Percentiles rank a stretch among this genome's conserved stretches.
phyloP scores from a whole-genome alignment of 2,329 filamentous ascomycete species.

The Calonectria pteridis region DNA sequence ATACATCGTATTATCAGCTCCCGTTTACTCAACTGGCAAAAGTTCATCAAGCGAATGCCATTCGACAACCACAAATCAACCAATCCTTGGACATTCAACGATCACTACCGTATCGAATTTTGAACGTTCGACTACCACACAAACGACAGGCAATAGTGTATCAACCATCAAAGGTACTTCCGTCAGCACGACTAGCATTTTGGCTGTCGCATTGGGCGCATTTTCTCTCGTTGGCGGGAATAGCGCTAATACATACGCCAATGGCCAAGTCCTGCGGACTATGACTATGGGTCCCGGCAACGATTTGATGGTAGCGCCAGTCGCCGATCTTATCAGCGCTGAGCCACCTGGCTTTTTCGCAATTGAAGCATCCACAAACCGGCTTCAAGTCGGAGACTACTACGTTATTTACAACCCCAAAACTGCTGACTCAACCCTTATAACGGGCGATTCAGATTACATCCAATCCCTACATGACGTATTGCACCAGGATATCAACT shows the following conservation, averaged over 20 bases:
- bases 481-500: neutral
- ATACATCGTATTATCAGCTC: neutral
- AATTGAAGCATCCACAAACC: neutral
- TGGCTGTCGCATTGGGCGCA: neutral
- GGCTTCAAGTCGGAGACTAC: neutral
- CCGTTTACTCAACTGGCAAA: neutral
- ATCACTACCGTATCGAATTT: neutral
- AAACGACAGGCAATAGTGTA: too few species aligned
- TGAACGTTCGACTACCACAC: neutral
- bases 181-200: neutral
- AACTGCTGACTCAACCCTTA: neutral
- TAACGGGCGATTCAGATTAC: neutral
- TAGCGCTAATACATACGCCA: neutral
- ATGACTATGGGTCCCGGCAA: neutral
- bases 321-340: neutral
- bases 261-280: neutral
- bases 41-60: neutral
- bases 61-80: neutral
- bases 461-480: neutral
- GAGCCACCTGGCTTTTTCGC: neutral
- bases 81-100: too few species aligned
- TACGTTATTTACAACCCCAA: neutral
- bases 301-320: neutral
- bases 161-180: neutral
- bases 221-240: neutral